Evolutionary conservation across 371 early-diverging fungal genomes (phyloP).

Genomic region (Paraphysoderma sedebokerense): DNA sequence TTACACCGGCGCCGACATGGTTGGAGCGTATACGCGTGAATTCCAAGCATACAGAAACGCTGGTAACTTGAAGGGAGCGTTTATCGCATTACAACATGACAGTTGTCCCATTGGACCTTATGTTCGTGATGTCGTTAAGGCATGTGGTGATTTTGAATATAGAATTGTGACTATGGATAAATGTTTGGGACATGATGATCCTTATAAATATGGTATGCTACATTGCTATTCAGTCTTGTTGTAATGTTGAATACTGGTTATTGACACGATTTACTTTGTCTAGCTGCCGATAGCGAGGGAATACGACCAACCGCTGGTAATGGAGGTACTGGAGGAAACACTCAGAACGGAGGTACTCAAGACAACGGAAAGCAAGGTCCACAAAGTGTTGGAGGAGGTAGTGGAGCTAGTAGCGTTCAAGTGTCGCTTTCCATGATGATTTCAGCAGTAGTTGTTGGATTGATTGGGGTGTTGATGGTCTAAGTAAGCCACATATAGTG

Average conservation of each 20-base stretch:
- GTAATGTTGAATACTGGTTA: too few species aligned
- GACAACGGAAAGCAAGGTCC: too few species aligned
- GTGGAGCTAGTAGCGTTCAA: too few species aligned
- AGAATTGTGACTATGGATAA: conserved; percentile 4
- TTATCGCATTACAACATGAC: conserved; percentile 1
- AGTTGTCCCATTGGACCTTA: not conserved
- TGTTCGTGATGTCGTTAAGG: conserved; percentile 1
- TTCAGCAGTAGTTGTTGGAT: too few species aligned
- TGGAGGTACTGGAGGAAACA: conserved; percentile 8
- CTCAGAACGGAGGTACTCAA: conserved; percentile 2
- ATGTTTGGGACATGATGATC: conserved; percentile 7
- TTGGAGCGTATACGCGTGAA: conserved; percentile 12
- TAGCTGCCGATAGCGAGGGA: not conserved
- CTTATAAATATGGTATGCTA: conserved; percentile 5
- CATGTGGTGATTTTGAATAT: not conserved
- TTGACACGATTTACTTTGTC: not conserved
- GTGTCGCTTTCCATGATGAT: too few species aligned
- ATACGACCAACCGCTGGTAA: conserved; percentile 7
- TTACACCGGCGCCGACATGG: not conserved
- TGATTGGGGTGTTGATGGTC: too few species aligned
- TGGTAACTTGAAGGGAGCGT: not conserved
- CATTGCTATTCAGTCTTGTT: not conserved
- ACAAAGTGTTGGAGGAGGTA: too few species aligned
- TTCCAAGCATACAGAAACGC: conserved; percentile 7
- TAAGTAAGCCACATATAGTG: too few species aligned